Evolutionary conservation across 73 alveolate genomes (phyloP).

Genomic region (Effrenium voratum): DNA sequence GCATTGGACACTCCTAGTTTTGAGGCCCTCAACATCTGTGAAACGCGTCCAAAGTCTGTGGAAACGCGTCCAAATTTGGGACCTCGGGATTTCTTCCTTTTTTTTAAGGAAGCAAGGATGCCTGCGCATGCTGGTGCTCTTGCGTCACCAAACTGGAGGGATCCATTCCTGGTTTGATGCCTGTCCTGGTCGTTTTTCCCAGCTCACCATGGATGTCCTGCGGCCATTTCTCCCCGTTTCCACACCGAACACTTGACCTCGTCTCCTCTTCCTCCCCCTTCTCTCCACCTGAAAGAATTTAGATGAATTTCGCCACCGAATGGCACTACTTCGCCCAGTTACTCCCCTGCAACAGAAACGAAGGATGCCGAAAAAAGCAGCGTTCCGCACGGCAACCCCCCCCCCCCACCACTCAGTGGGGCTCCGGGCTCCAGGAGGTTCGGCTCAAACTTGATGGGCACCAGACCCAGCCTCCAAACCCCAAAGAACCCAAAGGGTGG

Average conservation of each 20-base stretch:
- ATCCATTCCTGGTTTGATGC: too few species aligned
- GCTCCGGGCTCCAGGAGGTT: slow-evolving; percentile 95
- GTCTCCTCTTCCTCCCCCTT: not conserved
- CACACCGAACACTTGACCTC: too few species aligned
- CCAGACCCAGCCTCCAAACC: slow-evolving; percentile 96
- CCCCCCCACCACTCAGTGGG: not conserved
- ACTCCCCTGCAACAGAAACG: not conserved
- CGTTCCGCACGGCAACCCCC: not conserved
- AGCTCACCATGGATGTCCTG: not conserved
- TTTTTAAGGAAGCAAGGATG: too few species aligned
- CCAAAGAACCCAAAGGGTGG: not conserved
- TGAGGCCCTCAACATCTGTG: too few species aligned
- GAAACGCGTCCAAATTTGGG: too few species aligned
- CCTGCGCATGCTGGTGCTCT: too few species aligned
- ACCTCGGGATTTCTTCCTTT: too few species aligned
- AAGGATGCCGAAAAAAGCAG: not conserved
- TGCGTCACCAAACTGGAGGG: too few species aligned
- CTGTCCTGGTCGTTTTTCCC: not conserved
- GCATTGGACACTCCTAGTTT: too few species aligned
- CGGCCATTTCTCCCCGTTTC: not conserved
- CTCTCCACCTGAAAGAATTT: not conserved
- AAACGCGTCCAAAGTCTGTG: too few species aligned
- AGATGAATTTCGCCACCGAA: not conserved
- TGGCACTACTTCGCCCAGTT: not conserved
- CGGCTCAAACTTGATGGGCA: slow-evolving; percentile 98